phyloP scores from a whole-genome alignment of 495 filamentous ascomycete genomes.

The Pseudoneurospora amorphoporcata region DNA sequence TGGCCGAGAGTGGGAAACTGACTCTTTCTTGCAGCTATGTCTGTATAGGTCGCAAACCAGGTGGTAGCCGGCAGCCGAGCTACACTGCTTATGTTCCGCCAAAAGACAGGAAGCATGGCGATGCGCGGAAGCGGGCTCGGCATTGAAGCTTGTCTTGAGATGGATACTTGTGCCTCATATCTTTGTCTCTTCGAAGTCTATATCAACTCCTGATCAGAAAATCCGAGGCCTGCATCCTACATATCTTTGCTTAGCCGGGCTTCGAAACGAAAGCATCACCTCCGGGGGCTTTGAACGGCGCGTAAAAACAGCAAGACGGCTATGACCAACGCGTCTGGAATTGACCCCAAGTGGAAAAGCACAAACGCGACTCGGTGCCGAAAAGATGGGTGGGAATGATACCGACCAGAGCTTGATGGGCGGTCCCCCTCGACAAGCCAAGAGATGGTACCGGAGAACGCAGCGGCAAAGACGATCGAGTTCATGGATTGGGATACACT shows the following conservation, averaged over 20 bases:
- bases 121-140: constrained; percentile 18
- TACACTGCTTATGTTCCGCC: constrained; percentile 11
- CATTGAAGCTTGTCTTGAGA: constrained; percentile 1
- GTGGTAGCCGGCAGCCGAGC: constrained; percentile 18
- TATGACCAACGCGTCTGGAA: not conserved
- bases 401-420: not conserved
- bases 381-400: not conserved
- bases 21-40: constrained; percentile 34
- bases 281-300: not conserved
- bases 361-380: not conserved
- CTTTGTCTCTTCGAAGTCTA: not conserved
- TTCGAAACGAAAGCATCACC: not conserved
- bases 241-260: not conserved
- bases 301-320: not conserved
- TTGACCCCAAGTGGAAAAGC: not conserved
- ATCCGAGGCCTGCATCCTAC: not conserved
- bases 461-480: not conserved
- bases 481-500: not conserved
- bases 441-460: not conserved
- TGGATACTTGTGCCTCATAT: not conserved
- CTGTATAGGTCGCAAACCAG: constrained; percentile 43
- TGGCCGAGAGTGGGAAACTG: constrained; percentile 6
- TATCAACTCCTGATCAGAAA: not conserved
- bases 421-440: not conserved
- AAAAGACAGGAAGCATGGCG: constrained; percentile 15